Base-by-base conservation (phyloP, 352 stramenopile genomes). In the Pythium plurisporium region DNA sequence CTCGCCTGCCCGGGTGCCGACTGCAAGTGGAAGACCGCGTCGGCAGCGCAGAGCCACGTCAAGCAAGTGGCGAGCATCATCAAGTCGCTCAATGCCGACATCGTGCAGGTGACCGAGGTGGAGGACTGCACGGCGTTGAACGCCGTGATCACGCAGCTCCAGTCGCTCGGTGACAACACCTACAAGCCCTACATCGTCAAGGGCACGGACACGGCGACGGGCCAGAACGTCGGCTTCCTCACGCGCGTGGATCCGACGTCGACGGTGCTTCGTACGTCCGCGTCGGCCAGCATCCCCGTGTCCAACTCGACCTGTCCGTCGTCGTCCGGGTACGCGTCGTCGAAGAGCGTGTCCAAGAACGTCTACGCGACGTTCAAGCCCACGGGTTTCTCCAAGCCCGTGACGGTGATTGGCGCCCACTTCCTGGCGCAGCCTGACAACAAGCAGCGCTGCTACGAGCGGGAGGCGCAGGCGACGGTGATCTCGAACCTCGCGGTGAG, bases 291-390 rank as follows among this genome's bases (percentile, higher is more conserved):
- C 22, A 72, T 81, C 26, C 76, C 80, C 6, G 69, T 89, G 19
- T 70, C 63, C 23, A 74, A 74, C 31, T 87, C 76, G 22, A 80
- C 59, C 38, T 90, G 80, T 38, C 73, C 75, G 7, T 69, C 59
- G 4, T 64, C 61, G 22, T 70, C 65, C 25, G 72, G 64, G 20
- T 72, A 71, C 51, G 70, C 73, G 12, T 64, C 51, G 34, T 67
- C 72, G 5, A 86, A 84, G 62, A 69, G 62, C 6, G 75, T 87
- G 30, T 75, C 75, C 52, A 90, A 90, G 67, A 70, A 90, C 65
- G 82, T 88, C 46, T 84, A 82, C 68, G 79, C 79, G 40, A 79
- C 73, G 5, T 84, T 90, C 67, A 79, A 87, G 36, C 68, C 84
- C 34, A 61, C 67, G 5, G 74, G 78, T 4, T 85, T 83, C 66